These are phyloP conservation scores for Amaranthus hypochondriacus DNA, from an alignment of 148 eudicot species.

Conservation along the genomic window DNA sequence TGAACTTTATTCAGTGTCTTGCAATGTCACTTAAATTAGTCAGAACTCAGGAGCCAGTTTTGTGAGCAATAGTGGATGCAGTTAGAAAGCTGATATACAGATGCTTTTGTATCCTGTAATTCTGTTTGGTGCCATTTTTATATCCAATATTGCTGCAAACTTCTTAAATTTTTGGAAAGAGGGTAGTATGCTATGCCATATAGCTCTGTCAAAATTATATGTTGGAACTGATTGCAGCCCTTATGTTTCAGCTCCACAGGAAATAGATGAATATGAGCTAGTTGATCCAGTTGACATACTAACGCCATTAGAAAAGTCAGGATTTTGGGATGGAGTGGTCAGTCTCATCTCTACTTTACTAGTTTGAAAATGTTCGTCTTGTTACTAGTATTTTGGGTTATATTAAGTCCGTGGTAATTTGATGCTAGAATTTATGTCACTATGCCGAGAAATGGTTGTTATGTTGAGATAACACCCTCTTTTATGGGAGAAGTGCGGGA, in stretches of 20 bases:
- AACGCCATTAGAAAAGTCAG: slow-evolving; percentile 91
- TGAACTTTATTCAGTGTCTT: neutral
- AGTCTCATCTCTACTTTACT: slow-evolving; percentile 24
- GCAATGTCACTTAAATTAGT: too few species aligned
- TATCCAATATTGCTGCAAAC: neutral
- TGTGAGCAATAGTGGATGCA: too few species aligned
- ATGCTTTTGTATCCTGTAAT: neutral
- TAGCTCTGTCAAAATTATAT: neutral
- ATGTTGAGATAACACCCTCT: neutral
- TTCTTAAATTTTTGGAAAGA: neutral
- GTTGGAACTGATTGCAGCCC: slow-evolving; percentile 17
- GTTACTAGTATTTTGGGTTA: neutral
- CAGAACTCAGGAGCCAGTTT: neutral
- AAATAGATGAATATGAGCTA: slow-evolving; percentile 92
- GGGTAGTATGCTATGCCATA: neutral
- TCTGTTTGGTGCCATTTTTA: neutral
- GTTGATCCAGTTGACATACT: slow-evolving; percentile 98
- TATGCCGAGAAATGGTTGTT: neutral
- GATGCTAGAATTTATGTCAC: neutral
- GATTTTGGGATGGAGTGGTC: slow-evolving; percentile 99
- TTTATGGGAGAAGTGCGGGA: neutral
- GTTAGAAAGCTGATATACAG: neutral
- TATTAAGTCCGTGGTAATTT: neutral
- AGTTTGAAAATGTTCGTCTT: neutral
- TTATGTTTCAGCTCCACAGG: slow-evolving; percentile 70